Percentiles rank a stretch among this genome's conserved stretches.
Evolutionary conservation across 345 rosid species (phyloP).

Genomic region (Lepidium aucheri): DNA sequence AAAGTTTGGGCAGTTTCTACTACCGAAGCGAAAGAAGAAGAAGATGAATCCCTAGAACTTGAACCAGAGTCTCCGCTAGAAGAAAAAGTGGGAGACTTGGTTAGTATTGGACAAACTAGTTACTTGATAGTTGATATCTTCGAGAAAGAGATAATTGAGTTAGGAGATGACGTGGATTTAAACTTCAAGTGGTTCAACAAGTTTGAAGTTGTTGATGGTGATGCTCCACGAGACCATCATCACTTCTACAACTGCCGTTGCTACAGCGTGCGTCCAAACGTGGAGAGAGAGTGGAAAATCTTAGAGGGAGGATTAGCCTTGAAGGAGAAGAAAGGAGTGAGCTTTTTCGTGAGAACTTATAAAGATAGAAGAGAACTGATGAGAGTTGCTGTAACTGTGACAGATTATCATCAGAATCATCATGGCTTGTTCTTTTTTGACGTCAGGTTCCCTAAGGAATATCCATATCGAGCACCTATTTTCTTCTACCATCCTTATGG

Average conservation of each 20-base stretch:
- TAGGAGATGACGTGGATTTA: constrained; percentile 22
- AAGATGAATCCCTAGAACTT: background rate
- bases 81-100: constrained; percentile 19
- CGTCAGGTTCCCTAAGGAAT: constrained; percentile 6
- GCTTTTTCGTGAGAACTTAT: constrained; percentile 16
- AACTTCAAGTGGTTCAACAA: constrained; percentile 16
- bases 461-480: constrained; percentile 17
- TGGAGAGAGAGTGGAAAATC: constrained; percentile 5
- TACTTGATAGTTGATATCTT: constrained; percentile 20
- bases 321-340: constrained; percentile 10
- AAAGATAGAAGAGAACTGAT: constrained; percentile 17
- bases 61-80: background rate
- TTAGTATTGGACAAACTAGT: background rate
- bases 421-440: constrained; percentile 20
- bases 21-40: background rate
- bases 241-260: background rate
- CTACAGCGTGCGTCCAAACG: background rate
- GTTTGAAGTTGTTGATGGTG: constrained; percentile 6
- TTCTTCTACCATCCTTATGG: constrained; percentile 14
- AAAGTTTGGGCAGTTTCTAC: constrained; percentile 4
- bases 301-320: background rate
- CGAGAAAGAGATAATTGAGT: constrained; percentile 25
- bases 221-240: constrained; percentile 13
- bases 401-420: background rate
- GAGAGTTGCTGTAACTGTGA: constrained; percentile 18